Evolutionary conservation across 108 stramenopile species (phyloP).

Genomic region (Cyclotella atomus): DNA sequence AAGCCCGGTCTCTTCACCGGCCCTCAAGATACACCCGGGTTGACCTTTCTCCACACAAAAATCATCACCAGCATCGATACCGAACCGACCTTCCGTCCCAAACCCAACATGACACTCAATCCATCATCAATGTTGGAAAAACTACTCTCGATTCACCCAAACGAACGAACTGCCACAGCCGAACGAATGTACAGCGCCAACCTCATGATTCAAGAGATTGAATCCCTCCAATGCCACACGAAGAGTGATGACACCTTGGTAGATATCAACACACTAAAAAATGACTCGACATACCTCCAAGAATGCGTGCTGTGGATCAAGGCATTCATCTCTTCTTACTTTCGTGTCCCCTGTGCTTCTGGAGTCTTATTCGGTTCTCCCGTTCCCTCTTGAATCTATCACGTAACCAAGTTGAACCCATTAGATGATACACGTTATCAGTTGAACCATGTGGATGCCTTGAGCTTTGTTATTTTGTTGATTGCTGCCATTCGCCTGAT

Average conservation of each 20-base stretch:
- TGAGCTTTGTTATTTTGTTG: conserved; percentile 11
- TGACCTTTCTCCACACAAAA: neutral
- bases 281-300: neutral
- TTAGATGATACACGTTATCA: neutral
- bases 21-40: neutral
- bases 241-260: neutral
- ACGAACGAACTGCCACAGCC: conserved; percentile 7
- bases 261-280: neutral
- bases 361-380: neutral
- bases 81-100: neutral
- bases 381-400: neutral
- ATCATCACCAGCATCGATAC: neutral
- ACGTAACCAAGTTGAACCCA: neutral
- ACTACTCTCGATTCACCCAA: neutral
- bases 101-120: neutral
- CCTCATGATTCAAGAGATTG: conserved; percentile 7
- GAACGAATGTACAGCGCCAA: conserved; percentile 1
- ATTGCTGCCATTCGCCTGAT: conserved; percentile 6
- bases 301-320: conserved; percentile 15
- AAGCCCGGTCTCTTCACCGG: neutral
- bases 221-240: neutral
- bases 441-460: conserved; percentile 8
- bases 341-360: neutral
- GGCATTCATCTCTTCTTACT: conserved; percentile 2
- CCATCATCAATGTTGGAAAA: neutral